Evolutionary conservation across 108 stramenopile species (phyloP).

Genomic region (Cyclotella cryptica): DNA sequence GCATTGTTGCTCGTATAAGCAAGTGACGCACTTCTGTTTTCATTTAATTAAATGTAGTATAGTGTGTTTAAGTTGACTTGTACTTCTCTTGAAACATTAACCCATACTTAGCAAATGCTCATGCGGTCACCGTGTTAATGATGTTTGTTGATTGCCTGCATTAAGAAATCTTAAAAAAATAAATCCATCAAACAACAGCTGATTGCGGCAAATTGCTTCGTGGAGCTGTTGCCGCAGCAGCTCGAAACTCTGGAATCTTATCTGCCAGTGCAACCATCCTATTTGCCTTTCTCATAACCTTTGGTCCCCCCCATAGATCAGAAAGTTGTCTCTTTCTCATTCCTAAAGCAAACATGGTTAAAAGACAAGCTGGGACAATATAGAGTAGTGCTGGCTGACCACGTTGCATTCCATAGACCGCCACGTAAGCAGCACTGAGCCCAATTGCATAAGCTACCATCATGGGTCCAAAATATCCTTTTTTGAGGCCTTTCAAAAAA

Average conservation of each 20-base stretch:
- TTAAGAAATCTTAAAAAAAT: not conserved
- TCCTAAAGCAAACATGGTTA: slow-evolving; percentile 74
- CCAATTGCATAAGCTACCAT: slow-evolving; percentile 89
- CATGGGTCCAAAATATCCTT: slow-evolving; percentile 82
- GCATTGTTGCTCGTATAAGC: not conserved
- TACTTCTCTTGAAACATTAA: too few relatives aligned
- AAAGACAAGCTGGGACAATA: slow-evolving; percentile 90
- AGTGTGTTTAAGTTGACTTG: too few relatives aligned
- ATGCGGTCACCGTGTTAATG: too few relatives aligned
- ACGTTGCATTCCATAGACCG: slow-evolving; percentile 85
- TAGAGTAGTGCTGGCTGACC: slow-evolving; percentile 95
- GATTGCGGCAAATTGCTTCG: slow-evolving; percentile 42
- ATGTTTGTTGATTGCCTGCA: too few relatives aligned
- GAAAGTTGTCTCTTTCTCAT: slow-evolving; percentile 64
- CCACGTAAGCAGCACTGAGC: slow-evolving; percentile 86
- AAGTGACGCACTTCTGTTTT: too few relatives aligned
- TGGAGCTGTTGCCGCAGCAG: slow-evolving; percentile 28
- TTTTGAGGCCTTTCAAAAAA: slow-evolving; percentile 24
- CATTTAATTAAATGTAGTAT: too few relatives aligned
- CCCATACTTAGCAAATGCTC: too few relatives aligned
- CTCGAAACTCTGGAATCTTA: slow-evolving; percentile 32
- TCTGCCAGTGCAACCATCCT: slow-evolving; percentile 44
- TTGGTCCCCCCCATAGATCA: slow-evolving; percentile 82
- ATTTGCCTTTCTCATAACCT: slow-evolving; percentile 69
- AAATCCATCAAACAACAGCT: slow-evolving; percentile 2